Percentiles rank a stretch among this genome's conserved stretches.
Conservation (phyloP, 805 yeast genomes). For the Candida ficus region DNA sequence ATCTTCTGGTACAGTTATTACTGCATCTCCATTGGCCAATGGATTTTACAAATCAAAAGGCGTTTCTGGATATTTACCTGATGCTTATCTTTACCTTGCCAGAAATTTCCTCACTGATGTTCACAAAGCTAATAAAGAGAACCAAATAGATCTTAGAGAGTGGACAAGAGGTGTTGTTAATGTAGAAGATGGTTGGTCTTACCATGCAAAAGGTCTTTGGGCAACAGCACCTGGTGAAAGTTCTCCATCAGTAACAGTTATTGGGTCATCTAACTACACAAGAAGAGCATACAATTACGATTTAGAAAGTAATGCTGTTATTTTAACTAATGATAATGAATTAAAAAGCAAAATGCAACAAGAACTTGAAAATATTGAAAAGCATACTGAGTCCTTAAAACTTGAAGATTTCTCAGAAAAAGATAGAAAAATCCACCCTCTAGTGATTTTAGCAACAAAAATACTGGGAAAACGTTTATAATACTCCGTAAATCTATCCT, state of each 20-base stretch:
- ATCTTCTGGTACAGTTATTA: slow-evolving; percentile 67
- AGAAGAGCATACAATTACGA: slow-evolving; percentile 83
- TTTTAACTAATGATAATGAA: slow-evolving; percentile 62
- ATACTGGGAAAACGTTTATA: slow-evolving; percentile 52
- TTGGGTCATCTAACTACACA: slow-evolving; percentile 94
- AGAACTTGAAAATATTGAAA: slow-evolving; percentile 60
- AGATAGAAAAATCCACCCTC: slow-evolving; percentile 55
- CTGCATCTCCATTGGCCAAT: slow-evolving; percentile 92
- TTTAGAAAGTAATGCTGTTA: slow-evolving; percentile 79
- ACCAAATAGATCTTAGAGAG: slow-evolving; percentile 57
- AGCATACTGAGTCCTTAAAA: slow-evolving; percentile 45
- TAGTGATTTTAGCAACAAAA: slow-evolving; percentile 64
- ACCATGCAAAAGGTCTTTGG: slow-evolving; percentile 98
- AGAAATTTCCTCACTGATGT: slow-evolving; percentile 58
- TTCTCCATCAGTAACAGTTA: slow-evolving; percentile 67
- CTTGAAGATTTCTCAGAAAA: slow-evolving; percentile 58
- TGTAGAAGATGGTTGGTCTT: slow-evolving; percentile 86
- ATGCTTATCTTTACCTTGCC: slow-evolving; percentile 77
- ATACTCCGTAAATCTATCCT: too few relatives aligned
- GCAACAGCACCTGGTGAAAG: slow-evolving; percentile 50
- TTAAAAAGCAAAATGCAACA: slow-evolving; percentile 51
- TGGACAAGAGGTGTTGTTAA: slow-evolving; percentile 88
- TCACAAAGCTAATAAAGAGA: slow-evolving; percentile 32
- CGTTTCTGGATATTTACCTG: slow-evolving; percentile 74
- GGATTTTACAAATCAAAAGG: slow-evolving; percentile 88